A percentile compares a stretch with the other conserved stretches of the same genome.
These are phyloP conservation scores for Pelagophyceae sp. DNA, from an alignment of 352 stramenopile species.

Conservation along the genomic window DNA sequence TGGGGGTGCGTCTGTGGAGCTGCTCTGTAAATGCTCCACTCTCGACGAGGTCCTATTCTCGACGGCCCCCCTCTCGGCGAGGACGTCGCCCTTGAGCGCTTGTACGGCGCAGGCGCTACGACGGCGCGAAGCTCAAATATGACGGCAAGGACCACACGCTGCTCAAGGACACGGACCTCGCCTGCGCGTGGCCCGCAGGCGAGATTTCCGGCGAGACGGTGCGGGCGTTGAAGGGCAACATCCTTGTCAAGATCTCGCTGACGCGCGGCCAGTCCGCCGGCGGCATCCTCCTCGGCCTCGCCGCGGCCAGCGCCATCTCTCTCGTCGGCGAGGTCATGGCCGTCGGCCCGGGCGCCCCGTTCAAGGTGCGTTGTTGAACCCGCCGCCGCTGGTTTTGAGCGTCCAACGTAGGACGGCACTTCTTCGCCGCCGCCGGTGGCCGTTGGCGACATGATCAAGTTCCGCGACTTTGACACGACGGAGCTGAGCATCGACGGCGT, in stretches of 20 bases:
- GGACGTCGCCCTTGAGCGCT: too few relatives aligned
- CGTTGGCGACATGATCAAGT: conserved; percentile 37
- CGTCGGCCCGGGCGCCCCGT: conserved; percentile 46
- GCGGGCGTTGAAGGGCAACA: conserved; percentile 52
- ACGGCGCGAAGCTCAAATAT: conserved; percentile 60
- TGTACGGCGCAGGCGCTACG: too few relatives aligned
- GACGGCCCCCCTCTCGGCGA: conserved; percentile 20
- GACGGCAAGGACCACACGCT: conserved; percentile 53
- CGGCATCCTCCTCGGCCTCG: conserved; percentile 48
- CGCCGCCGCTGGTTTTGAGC: background rate
- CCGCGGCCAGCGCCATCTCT: conserved; percentile 36
- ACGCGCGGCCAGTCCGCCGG: conserved; percentile 39
- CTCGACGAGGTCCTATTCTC: conserved; percentile 1
- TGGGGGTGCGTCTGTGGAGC: conserved; percentile 22
- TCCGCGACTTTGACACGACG: conserved; percentile 29
- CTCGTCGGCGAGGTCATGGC: conserved; percentile 57
- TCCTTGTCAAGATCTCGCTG: conserved; percentile 54
- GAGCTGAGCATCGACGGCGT: conserved; percentile 33
- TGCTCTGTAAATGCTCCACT: background rate
- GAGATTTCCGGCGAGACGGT: conserved; percentile 46
- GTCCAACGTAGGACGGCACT: background rate
- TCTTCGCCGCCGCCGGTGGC: conserved; percentile 28
- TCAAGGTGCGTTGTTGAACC: background rate
- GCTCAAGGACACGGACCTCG: conserved; percentile 58
- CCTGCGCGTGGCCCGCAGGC: conserved; percentile 56